Conservation (phyloP, 2,329 filamentous ascomycete genomes). For the Xenoacremonium recifei region DNA sequence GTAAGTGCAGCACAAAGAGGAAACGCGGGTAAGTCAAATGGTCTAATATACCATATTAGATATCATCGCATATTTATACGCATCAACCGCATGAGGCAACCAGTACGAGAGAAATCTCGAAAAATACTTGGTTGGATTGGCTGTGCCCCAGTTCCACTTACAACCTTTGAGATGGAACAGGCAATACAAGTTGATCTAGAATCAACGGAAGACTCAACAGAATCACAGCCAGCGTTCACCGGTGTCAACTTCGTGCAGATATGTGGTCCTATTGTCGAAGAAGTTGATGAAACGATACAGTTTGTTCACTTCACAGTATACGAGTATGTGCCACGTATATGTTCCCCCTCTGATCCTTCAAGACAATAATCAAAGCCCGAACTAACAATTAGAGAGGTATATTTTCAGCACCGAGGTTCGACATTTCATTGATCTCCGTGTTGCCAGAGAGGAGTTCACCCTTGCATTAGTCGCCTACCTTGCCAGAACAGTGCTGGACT, state of each 20-base stretch:
- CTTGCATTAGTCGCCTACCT: slow-evolving; percentile 1
- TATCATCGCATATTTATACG: neutral
- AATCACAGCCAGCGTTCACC: neutral
- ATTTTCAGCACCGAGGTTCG: neutral
- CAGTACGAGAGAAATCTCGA: neutral
- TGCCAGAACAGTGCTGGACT: neutral
- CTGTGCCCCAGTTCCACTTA: slow-evolving; percentile 6
- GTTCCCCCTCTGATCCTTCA: neutral
- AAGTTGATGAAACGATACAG: slow-evolving; percentile 4
- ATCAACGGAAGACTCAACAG: neutral
- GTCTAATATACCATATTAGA: neutral
- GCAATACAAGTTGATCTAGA: neutral
- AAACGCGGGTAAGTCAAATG: no score
- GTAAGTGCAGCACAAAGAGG: no score
- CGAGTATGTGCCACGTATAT: neutral
- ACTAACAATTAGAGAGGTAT: slow-evolving; percentile 2
- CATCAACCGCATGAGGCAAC: neutral
- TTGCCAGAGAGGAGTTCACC: neutral
- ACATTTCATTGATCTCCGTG: neutral
- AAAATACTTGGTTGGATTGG: slow-evolving; percentile 8
- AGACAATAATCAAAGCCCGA: neutral
- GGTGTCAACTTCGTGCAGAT: slow-evolving; percentile 2
- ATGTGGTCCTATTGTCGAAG: slow-evolving; percentile 12
- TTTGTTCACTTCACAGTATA: slow-evolving; percentile 15
- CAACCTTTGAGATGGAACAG: slow-evolving; percentile 7